Conservation (phyloP, 441 rosid species). For the Brassica hybrid region DNA sequence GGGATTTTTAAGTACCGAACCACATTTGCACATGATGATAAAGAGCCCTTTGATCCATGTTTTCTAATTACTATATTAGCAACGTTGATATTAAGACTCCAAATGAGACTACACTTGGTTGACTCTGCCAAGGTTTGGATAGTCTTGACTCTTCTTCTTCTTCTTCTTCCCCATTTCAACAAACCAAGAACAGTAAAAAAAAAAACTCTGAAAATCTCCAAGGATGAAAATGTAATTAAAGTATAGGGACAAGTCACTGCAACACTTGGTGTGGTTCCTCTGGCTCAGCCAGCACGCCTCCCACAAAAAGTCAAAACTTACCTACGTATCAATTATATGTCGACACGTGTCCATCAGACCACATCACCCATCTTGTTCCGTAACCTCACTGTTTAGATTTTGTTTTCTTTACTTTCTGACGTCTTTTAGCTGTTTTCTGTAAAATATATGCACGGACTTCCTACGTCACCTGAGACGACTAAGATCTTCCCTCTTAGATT, state of each 20-base stretch:
- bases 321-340: background rate
- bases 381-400: constrained; percentile 33
- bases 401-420: background rate
- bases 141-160: background rate
- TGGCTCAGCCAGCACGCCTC: constrained; percentile 33
- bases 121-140: background rate
- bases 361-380: constrained; percentile 26
- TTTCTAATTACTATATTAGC: background rate
- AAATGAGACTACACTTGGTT: background rate
- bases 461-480: too few species aligned
- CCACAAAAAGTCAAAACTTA: constrained; percentile 2
- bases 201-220: background rate
- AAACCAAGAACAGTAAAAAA: background rate
- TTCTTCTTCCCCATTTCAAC: background rate
- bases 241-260: constrained; percentile 9
- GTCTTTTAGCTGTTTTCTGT: constrained; percentile 21
- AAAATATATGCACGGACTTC: background rate
- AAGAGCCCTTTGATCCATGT: background rate
- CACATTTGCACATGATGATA: background rate
- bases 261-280: constrained; percentile 4
- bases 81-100: constrained; percentile 3
- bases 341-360: constrained; percentile 31
- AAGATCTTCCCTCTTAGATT: constrained; percentile 9
- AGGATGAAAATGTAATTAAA: background rate
- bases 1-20: background rate